Base-by-base conservation (phyloP, 1,284 basidiomycete genomes). In the Rhizopogon parksii region DNA sequence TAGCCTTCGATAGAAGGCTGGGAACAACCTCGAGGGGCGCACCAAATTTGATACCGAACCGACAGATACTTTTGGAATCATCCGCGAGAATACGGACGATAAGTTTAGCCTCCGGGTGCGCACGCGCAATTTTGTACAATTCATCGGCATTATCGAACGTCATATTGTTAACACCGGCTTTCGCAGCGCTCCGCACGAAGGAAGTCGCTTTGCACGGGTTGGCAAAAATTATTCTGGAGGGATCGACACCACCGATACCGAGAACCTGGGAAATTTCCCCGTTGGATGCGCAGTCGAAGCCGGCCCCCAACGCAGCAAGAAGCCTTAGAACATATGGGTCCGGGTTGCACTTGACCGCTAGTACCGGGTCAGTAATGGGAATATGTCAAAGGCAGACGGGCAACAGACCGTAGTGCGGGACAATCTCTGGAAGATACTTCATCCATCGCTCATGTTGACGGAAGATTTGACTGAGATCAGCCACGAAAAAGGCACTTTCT, bases 131-230 rank as follows among this genome's bases (percentile, higher is more conserved):
- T 74, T 99, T 99, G 80, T 91, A 79, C n/a, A 99, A 76, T 68
- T 99, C 96, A 71, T 99, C 96, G 47, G 81, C 80, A 70, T 99
- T 99, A 74, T 99, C 96, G 65, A 99, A 99, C 0, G 95, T 98
- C 91, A 97, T 97, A 72, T 83, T 84, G 61, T 91, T 80, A 43
- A 99, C 93, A 21, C 88, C 86, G 25, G 77, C 70, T 57, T 79
- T 80, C 35, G 83, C 83, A 11, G 96, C 91, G 59, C 84, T 83
- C 52, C 93, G 89, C 58, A 99, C 82, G 71, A 96, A 97, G 6
- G 92, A 95, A 6, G 83, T 78, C 1, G 95, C 92, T 74, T 99
- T 99, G 85, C 95, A 99, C 0, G 96, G 96, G 72, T 99, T 99
- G 59, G 96, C 96, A 66, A 95, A 99, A 65, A 99, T 93, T 75